These are phyloP conservation scores for Neurospora tetraspora DNA, from an alignment of 495 filamentous ascomycete species.

Conservation along the genomic window DNA sequence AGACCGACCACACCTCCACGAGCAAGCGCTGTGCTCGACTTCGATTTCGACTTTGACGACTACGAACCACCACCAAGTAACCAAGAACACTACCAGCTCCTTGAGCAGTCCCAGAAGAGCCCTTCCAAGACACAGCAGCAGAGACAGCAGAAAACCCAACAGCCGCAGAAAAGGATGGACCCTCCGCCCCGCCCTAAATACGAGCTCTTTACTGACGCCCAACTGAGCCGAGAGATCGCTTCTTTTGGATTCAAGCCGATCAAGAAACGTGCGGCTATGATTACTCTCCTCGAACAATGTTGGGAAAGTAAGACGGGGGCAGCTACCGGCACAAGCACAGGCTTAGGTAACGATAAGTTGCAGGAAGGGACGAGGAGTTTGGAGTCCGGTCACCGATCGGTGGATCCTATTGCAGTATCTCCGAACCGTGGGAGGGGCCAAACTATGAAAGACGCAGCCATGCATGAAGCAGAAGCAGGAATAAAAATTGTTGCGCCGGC, in stretches of 20 bases:
- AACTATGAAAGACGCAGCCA: neutral
- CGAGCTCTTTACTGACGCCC: slow-evolving; percentile 49
- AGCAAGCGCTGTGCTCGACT: neutral
- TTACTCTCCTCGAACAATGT: slow-evolving; percentile 60
- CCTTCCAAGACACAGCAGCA: neutral
- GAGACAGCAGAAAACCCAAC: neutral
- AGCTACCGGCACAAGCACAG: neutral
- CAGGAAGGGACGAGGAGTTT: neutral
- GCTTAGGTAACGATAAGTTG: neutral
- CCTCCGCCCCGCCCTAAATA: slow-evolving; percentile 44
- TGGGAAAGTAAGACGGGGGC: slow-evolving; percentile 45
- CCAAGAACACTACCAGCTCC: slow-evolving; percentile 19
- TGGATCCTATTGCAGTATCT: neutral
- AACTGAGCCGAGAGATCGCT: slow-evolving; percentile 51
- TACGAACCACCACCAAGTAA: slow-evolving; percentile 24
- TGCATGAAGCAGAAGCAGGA: neutral
- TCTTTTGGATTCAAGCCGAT: slow-evolving; percentile 68
- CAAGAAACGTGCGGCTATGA: slow-evolving; percentile 60
- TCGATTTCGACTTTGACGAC: neutral
- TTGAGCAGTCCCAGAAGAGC: slow-evolving; percentile 10
- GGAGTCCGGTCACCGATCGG: neutral
- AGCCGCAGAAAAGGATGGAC: slow-evolving; percentile 11
- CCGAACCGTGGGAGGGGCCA: neutral
- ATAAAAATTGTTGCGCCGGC: neutral
- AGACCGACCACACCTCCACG: neutral